phyloP scores from a whole-genome alignment of 306 rosid species.

The Canavalia gladiata region DNA sequence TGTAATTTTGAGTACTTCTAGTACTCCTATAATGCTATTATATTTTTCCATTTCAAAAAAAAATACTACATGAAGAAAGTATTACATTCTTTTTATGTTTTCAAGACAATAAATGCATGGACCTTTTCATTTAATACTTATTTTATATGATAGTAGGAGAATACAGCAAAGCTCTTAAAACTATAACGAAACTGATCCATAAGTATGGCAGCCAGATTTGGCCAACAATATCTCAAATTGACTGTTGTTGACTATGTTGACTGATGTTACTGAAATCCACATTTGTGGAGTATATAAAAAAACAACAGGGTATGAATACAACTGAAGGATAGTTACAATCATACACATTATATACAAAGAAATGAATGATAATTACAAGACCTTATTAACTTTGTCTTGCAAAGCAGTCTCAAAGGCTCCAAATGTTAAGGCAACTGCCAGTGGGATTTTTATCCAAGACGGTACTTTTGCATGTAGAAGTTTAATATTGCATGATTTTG shows the following conservation, averaged over 20 bases:
- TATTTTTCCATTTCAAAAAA: too few species aligned
- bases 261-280: not conserved
- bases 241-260: not conserved
- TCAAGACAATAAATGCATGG: too few species aligned
- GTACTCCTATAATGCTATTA: too few species aligned
- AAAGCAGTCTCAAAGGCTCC: constrained; percentile 2
- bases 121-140: too few species aligned
- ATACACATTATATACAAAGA: not conserved
- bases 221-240: not conserved
- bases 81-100: too few species aligned
- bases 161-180: not conserved
- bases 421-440: not conserved
- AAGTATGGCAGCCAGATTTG: not conserved
- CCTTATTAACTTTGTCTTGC: constrained; percentile 2
- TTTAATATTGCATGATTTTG: constrained; percentile 21
- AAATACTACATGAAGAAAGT: too few species aligned
- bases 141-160: too few species aligned
- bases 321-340: not conserved
- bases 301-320: not conserved
- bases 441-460: not conserved
- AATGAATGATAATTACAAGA: not conserved
- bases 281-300: not conserved
- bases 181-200: not conserved
- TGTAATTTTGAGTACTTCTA: too few species aligned
- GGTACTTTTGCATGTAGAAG: not conserved